Evolutionary conservation across 208 protist genomes (phyloP), one percentile per base, ranked within the genome.

Genomic region (Trypanosomatidae sp.): DNA sequence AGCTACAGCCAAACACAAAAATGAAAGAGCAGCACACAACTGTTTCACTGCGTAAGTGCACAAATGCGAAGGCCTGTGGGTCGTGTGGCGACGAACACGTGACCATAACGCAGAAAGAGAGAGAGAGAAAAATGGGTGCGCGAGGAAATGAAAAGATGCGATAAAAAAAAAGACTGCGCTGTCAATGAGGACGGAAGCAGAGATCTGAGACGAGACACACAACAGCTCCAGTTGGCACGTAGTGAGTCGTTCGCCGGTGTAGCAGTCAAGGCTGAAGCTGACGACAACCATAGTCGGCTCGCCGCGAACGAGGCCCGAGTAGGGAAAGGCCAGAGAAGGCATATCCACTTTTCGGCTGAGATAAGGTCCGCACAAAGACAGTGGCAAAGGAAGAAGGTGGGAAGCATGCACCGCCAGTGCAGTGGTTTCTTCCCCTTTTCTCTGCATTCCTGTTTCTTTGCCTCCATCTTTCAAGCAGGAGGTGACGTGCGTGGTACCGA

Each of bases 1-100:
- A 25, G 41, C 49, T 52, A n/a, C 8, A 62, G 56, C 67, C 28
- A 62, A n/a, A 62, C 69, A 50, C 71, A 77, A 41, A 62, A 70
- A 49, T 46, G 55, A 77, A 44, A 62, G 28, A 73, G 41, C 44
- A 73, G 59, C 28, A 36, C 15, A 65, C 22, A n/a, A 33, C 62
- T 62, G 39, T 73, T 50, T 30, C 19, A 19, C 59, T 73, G n/a
- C 19, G 9, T 65, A 41, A 41, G 22, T 17, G n/a, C 28, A 58
- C 41, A n/a, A 28, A 43, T 55, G 52, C 1, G 53, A 30, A 25
- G 13, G 52, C n/a, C n/a, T 66, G 28, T 55, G 62, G 0, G 62
- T 7, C 43, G 62, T 47, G 22, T 22, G 36, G 43, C 13, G 7
- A 13, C 6, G 43, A 47, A 17, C 39, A 41, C 43, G 25, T 39